Conservation (phyloP, 148 eudicot genomes). For the Mesembryanthemum crystallinum region DNA sequence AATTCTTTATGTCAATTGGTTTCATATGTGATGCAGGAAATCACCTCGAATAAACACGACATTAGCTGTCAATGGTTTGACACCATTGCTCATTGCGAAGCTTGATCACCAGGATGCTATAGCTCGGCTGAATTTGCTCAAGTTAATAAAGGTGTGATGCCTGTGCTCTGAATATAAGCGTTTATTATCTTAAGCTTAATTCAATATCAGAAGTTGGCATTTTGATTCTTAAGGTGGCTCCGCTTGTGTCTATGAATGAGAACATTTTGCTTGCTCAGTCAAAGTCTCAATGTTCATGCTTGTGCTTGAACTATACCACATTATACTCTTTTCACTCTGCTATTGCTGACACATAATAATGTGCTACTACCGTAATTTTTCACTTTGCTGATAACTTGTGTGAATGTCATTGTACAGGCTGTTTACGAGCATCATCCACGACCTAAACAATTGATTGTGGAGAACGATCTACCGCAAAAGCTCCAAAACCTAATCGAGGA, state of each 20-base stretch:
- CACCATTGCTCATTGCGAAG: conserved; percentile 84
- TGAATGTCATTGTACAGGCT: conserved; percentile 45
- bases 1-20: background rate
- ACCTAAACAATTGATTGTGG: conserved; percentile 94
- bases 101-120: conserved; percentile 98
- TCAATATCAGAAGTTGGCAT: background rate
- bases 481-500: conserved; percentile 95
- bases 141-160: conserved; percentile 73
- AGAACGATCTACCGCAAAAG: conserved; percentile 90
- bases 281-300: background rate
- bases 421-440: conserved; percentile 99
- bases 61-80: conserved; percentile 90
- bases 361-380: background rate
- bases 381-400: conserved; percentile 11
- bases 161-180: background rate
- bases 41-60: conserved; percentile 90
- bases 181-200: background rate
- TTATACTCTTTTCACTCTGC: background rate
- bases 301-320: background rate
- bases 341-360: background rate
- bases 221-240: background rate
- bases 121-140: conserved; percentile 93
- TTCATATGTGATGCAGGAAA: conserved; percentile 57
- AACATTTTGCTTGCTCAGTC: background rate
- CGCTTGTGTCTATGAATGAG: background rate